Evolutionary conservation across 1,139 yeast genomes (phyloP).

Genomic region (Geotrichum carabidarum): DNA sequence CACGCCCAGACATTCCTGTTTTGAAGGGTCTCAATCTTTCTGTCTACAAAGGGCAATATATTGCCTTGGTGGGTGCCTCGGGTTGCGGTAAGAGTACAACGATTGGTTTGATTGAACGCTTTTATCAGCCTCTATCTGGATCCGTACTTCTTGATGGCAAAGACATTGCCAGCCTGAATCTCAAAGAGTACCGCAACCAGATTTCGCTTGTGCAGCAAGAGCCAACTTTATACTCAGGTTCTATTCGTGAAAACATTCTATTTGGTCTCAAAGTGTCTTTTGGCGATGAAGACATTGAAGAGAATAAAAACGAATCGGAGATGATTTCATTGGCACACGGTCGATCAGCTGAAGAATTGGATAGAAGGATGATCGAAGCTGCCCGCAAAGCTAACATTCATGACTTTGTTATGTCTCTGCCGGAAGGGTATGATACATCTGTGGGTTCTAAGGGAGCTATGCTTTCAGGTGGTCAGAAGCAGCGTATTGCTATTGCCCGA

Average conservation of each 20-base stretch:
- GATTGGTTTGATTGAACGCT: constrained; percentile 72
- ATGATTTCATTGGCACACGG: constrained; percentile 25
- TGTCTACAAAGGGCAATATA: constrained; percentile 75
- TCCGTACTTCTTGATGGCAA: constrained; percentile 62
- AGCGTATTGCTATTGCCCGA: constrained; percentile 71
- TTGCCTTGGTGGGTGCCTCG: constrained; percentile 91
- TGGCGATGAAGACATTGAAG: constrained; percentile 38
- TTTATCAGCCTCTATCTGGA: constrained; percentile 72
- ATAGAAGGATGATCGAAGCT: constrained; percentile 48
- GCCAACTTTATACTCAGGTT: constrained; percentile 80
- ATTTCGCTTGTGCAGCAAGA: constrained; percentile 84
- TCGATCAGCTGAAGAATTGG: constrained; percentile 50
- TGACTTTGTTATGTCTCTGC: constrained; percentile 67
- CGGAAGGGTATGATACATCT: constrained; percentile 74
- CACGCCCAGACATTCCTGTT: constrained; percentile 67
- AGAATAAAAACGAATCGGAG: background rate
- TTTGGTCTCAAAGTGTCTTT: constrained; percentile 50
- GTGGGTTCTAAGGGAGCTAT: constrained; percentile 81
- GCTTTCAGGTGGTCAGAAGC: constrained; percentile 79
- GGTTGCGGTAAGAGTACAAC: constrained; percentile 94
- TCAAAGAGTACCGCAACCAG: constrained; percentile 63
- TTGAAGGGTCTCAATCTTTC: constrained; percentile 61
- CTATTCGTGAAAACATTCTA: constrained; percentile 72
- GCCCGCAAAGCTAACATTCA: constrained; percentile 76
- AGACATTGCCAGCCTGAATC: constrained; percentile 63